Base-by-base conservation (phyloP, 2,329 filamentous ascomycete species). In the Ophiostoma perfectum region DNA sequence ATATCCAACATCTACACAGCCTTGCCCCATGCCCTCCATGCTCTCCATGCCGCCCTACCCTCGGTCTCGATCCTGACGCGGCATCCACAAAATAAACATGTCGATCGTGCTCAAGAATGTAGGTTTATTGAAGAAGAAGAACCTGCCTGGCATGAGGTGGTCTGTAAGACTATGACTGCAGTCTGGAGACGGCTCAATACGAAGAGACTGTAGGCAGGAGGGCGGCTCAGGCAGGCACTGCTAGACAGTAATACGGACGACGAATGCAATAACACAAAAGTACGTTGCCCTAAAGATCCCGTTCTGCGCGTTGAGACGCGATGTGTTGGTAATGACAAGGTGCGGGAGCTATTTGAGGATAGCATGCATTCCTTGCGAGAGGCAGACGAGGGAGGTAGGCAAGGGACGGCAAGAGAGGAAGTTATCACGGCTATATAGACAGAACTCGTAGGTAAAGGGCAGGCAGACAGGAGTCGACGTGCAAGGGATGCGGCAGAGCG, bases 21-120 rank as follows among this genome's bases (percentile, higher is more conserved):
- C 49, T 55, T 55, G 49, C n/a, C 49, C 27, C 6, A 16, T 14
- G 14, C 14, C 8, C 14, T 47, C 14, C 27, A 27, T 27, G 27
- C 27, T 2, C 27, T 27, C 27, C 27, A 27, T 27, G 27, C 27
- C 27, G 27, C 27, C 27, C 27, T 27, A 27, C 27, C 27, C 49
- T 9, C 27, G 49, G 49, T 52, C 49, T 55, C 9, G 49, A 55
- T n/a, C 14, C 49, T 18, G 49, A 55, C 49, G 49, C 49, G 49
- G 49, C 49, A 55, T 55, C 49, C 49, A 55, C 49, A 55, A 27
- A 55, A 55, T 55, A 55, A 55, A 55, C 49, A 55, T 55, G 49
- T 55, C 49, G 49, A 55, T 55, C 49, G 49, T 27, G 49, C 18
- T 27, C 49, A 6, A 18, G 18, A 55, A 52, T 52, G n/a, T 11